These are phyloP conservation scores for Schizothecium vesticola DNA, from an alignment of 495 filamentous ascomycete species.

Conservation along the genomic window DNA sequence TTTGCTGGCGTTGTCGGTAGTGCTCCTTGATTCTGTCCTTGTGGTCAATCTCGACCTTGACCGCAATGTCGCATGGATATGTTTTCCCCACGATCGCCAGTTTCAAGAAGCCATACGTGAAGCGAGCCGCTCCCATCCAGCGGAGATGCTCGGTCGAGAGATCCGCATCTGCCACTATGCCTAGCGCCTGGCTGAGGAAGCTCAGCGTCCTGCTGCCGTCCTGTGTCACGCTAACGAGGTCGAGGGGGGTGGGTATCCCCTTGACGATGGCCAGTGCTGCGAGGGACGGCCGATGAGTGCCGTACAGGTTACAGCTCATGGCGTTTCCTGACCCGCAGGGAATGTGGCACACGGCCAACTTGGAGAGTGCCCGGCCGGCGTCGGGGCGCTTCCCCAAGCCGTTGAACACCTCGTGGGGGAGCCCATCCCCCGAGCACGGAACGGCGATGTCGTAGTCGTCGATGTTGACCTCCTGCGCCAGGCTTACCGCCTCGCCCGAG, in stretches of 20 bases:
- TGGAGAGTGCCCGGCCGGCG: conserved; percentile 65
- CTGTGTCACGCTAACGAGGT: conserved; percentile 85
- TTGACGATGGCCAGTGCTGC: conserved; percentile 82
- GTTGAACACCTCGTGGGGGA: conserved; percentile 93
- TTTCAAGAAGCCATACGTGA: conserved; percentile 75
- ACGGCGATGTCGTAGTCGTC: conserved; percentile 76
- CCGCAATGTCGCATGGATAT: conserved; percentile 84
- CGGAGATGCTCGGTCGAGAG: conserved; percentile 83
- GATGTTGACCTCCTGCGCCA: conserved; percentile 73
- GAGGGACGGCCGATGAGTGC: conserved; percentile 67
- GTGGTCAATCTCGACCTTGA: conserved; percentile 72
- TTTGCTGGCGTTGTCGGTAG: conserved; percentile 41
- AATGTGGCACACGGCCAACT: conserved; percentile 81
- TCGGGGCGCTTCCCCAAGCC: conserved; percentile 72
- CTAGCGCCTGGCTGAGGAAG: conserved; percentile 86
- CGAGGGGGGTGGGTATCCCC: conserved; percentile 71
- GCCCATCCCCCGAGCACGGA: conserved; percentile 86
- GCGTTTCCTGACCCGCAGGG: conserved; percentile 94
- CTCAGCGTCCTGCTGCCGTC: conserved; percentile 64
- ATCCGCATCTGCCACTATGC: conserved; percentile 85
- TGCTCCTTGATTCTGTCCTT: conserved; percentile 71
- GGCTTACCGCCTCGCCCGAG: conserved; percentile 70
- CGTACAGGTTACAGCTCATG: conserved; percentile 84
- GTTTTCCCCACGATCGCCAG: conserved; percentile 64
- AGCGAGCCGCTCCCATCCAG: conserved; percentile 84